Evolutionary conservation across 768 basidiomycete genomes (phyloP).

Genomic region (Pisolithus albus): DNA sequence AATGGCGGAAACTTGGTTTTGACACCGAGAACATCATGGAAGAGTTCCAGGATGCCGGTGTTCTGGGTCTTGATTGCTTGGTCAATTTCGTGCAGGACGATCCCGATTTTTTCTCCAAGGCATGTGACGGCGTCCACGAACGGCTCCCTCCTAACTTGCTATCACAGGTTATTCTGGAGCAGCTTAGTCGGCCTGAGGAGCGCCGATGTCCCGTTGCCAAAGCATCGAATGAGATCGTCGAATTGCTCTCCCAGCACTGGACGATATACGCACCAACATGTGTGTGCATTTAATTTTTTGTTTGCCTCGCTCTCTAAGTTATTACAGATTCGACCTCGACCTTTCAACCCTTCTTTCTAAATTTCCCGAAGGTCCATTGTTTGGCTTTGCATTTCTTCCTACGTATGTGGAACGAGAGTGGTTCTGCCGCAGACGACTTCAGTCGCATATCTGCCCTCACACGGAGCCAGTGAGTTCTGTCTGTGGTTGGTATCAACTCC

Average conservation of each 20-base stretch:
- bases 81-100: slow-evolving; percentile 67
- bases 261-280: slow-evolving; percentile 81
- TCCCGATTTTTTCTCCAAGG: slow-evolving; percentile 70
- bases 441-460: slow-evolving; percentile 70
- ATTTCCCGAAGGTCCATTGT: slow-evolving; percentile 73
- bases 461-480: slow-evolving; percentile 68
- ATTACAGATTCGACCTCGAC: slow-evolving; percentile 61
- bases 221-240: slow-evolving; percentile 82
- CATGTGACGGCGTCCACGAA: slow-evolving; percentile 16
- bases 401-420: slow-evolving; percentile 90
- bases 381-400: slow-evolving; percentile 82
- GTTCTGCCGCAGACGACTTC: slow-evolving; percentile 71
- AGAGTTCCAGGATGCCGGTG: slow-evolving; percentile 74
- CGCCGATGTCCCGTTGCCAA: slow-evolving; percentile 77
- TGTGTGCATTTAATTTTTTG: slow-evolving; percentile 30
- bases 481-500: neutral
- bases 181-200: slow-evolving; percentile 64
- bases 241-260: slow-evolving; percentile 80
- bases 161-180: slow-evolving; percentile 68
- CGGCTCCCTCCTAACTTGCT: slow-evolving; percentile 3
- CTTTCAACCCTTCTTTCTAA: slow-evolving; percentile 84
- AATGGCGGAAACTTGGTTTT: slow-evolving; percentile 80
- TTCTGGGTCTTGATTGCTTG: slow-evolving; percentile 77
- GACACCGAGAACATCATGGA: slow-evolving; percentile 63
- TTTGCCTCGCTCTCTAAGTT: slow-evolving; percentile 2